Percentiles rank a stretch among this genome's conserved stretches.
Evolutionary conservation across 129 eudicot species (phyloP).

Genomic region (Chrysanthemum lavandulifolium): DNA sequence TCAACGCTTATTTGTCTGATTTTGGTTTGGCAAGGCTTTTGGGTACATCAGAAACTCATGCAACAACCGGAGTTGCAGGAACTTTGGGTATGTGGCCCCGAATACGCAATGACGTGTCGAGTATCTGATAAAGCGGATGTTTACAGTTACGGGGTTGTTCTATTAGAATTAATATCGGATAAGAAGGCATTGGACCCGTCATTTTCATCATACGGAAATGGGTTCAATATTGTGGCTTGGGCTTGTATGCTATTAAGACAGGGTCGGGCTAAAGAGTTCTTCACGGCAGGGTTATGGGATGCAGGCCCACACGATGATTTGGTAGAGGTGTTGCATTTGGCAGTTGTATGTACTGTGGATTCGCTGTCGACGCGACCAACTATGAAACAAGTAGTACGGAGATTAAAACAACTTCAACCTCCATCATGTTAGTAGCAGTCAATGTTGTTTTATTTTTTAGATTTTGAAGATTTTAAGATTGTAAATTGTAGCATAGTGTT

Average conservation of each 20-base stretch:
- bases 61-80: constrained; percentile 17
- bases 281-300: constrained; percentile 86
- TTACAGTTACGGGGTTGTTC: constrained; percentile 87
- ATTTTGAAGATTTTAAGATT: constrained; percentile 40
- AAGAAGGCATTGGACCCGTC: constrained; percentile 85
- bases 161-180: constrained; percentile 80
- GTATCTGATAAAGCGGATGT: constrained; percentile 95
- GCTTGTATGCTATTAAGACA: constrained; percentile 76
- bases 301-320: constrained; percentile 89
- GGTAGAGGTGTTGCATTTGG: constrained; percentile 84
- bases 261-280: constrained; percentile 90
- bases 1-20: constrained; percentile 79
- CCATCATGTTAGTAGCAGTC: constrained; percentile 53
- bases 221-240: constrained; percentile 88
- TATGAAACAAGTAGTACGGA: constrained; percentile 85
- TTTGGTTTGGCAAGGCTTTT: constrained; percentile 17
- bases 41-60: constrained; percentile 9
- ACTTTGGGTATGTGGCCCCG: constrained; percentile 13
- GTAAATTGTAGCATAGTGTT: constrained; percentile 73
- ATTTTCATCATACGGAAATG: constrained; percentile 82
- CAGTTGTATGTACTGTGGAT: constrained; percentile 84
- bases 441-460: constrained; percentile 21
- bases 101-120: constrained; percentile 70
- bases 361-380: constrained; percentile 75
- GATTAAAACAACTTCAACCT: constrained; percentile 88